Base-by-base conservation (phyloP, 352 stramenopile genomes). In the Globisporangium abappressorium region DNA sequence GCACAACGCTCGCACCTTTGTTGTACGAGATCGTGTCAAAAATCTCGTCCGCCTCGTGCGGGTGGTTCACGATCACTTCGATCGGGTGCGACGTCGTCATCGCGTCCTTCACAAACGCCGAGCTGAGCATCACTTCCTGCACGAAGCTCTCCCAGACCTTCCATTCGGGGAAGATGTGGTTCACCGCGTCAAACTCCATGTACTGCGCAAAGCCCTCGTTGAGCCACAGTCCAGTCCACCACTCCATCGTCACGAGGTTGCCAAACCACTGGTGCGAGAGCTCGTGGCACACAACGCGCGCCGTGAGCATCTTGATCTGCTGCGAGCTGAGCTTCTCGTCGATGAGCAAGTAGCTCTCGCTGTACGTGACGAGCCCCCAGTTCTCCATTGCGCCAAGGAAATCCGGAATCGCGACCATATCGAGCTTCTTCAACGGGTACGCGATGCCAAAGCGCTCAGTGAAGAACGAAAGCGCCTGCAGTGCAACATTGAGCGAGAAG, bases 201-300 rank as follows among this genome's bases (percentile, higher is more conserved):
- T 94, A 99, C 53, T 85, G 92, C 12, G 97, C 97, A 75, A 99
- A 99, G 8, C 97, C 97, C 77, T 99, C 98, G 79, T 99, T 99
- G 8, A 99, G 83, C 94, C 94, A 98, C 4, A 98, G 79, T 28
- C 92, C 90, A 12, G 92, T 95, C 93, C 94, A 98, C 82, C 97
- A 99, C 8, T 93, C 85, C 97, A 99, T 99, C 28, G 98, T 99
- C 33, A 99, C 98, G 3, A 99, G 84, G 74, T 99, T 99, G 43
- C 97, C 96, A 67, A 99, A 99, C 85, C 83, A 92, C 69, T 99
- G 96, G 80, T 99, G 97, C 5, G 97, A 97, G 1, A 99, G 78
- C 77, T 99, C 97, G 75, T 99, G 97, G 47, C 92, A 98, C 22
- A 99, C 97, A 0, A 98, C 97, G 7, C 91, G 93, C 33, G 95